These are phyloP conservation scores for Ophiostoma perfectum DNA, from an alignment of 2,329 filamentous ascomycete species.

Conservation along the genomic window DNA sequence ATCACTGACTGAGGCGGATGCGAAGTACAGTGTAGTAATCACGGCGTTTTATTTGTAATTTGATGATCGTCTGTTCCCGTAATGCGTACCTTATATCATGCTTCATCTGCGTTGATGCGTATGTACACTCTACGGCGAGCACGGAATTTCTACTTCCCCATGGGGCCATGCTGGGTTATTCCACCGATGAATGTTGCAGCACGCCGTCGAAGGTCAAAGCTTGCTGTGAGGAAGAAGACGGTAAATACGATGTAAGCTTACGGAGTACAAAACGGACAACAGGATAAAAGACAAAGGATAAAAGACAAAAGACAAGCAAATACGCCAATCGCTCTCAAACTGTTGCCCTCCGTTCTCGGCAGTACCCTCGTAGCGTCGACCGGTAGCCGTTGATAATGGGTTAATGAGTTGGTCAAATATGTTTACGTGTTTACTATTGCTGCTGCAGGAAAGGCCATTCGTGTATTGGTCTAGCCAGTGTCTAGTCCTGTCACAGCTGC, in stretches of 20 bases:
- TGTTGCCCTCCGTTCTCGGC: constrained; percentile 1
- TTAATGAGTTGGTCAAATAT: not conserved
- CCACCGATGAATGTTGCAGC: not conserved
- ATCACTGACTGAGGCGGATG: too few relatives aligned
- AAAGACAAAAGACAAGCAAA: not conserved
- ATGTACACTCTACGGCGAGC: not conserved
- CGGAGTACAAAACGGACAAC: not conserved
- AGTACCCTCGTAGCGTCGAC: not conserved
- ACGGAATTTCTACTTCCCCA: constrained; percentile 9
- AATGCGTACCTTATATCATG: too few relatives aligned
- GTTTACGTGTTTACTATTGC: not conserved
- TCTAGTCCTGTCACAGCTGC: not conserved
- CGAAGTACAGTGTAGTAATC: not conserved
- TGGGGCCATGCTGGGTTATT: not conserved
- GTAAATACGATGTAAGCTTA: too few relatives aligned
- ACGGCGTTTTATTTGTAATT: not conserved
- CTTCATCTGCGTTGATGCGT: too few relatives aligned
- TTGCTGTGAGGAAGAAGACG: not conserved
- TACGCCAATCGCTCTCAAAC: not conserved
- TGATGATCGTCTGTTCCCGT: not conserved
- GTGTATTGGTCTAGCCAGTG: not conserved
- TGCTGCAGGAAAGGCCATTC: not conserved
- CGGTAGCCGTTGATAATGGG: not conserved
- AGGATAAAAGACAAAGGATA: not conserved
- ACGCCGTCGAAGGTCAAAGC: not conserved